Percentiles rank a stretch among this genome's conserved stretches.
Evolutionary conservation across 495 filamentous ascomycete species (phyloP).

Genomic region (Gamarada debralockiae): DNA sequence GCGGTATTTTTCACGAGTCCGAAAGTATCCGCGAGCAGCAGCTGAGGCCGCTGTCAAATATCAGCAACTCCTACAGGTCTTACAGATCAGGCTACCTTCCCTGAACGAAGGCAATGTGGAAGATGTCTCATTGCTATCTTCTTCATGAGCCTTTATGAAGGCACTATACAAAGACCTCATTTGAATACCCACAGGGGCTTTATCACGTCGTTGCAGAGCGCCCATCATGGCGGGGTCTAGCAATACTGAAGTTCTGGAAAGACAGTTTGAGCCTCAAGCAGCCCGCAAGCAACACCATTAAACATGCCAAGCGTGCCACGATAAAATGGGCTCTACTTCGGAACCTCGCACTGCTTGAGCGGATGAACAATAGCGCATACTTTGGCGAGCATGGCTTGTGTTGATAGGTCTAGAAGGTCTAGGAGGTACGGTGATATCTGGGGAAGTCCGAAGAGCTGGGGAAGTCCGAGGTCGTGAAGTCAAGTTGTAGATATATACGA

Average conservation of each 20-base stretch:
- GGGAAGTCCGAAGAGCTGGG: no score
- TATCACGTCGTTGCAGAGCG: constrained; percentile 1
- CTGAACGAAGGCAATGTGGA: no score
- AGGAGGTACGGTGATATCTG: no score
- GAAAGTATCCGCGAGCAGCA: constrained; percentile 21
- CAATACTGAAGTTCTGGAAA: no score
- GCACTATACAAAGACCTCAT: constrained; percentile 8
- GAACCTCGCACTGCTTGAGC: neutral
- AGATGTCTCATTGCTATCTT: constrained; percentile 25
- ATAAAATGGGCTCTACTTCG: constrained; percentile 22
- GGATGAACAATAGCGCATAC: no score
- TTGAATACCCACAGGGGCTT: neutral
- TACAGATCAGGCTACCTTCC: constrained; percentile 8
- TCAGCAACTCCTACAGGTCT: constrained; percentile 12
- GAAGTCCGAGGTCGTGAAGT: no score
- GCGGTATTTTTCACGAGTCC: constrained; percentile 23
- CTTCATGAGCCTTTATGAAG: constrained; percentile 30
- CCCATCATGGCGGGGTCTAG: constrained; percentile 27
- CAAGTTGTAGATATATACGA: no score
- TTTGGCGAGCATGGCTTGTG: no score
- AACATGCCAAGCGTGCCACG: constrained; percentile 23
- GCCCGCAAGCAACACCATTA: constrained; percentile 19
- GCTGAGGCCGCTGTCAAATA: constrained; percentile 22
- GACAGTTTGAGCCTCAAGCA: no score
- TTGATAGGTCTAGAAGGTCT: no score